phyloP scores from a whole-genome alignment of 495 filamentous ascomycete species.

The Bacidia gigantensis region DNA sequence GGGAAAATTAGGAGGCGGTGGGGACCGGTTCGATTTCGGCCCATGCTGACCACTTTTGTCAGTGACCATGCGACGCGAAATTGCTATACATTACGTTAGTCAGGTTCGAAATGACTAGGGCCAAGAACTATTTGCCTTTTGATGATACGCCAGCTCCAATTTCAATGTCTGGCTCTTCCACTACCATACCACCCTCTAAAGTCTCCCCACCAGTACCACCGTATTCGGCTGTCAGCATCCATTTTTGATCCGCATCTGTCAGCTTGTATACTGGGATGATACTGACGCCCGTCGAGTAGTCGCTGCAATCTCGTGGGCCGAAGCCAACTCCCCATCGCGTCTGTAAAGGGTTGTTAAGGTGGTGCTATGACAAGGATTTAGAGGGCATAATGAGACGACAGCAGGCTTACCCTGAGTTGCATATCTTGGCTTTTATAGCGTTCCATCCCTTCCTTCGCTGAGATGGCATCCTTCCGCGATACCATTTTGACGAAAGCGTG shows the following conservation, averaged over 20 bases:
- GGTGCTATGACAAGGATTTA: slow-evolving; percentile 11
- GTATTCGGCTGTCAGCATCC: slow-evolving; percentile 90
- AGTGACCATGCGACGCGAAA: slow-evolving; percentile 69
- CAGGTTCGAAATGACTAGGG: neutral
- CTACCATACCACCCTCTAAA: slow-evolving; percentile 70
- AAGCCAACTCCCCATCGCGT: slow-evolving; percentile 97
- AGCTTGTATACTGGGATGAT: slow-evolving; percentile 83
- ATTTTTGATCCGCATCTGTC: slow-evolving; percentile 91
- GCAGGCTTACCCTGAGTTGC: slow-evolving; percentile 57
- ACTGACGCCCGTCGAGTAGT: slow-evolving; percentile 86
- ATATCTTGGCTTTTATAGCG: slow-evolving; percentile 55
- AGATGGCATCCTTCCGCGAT: slow-evolving; percentile 67
- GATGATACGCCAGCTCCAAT: slow-evolving; percentile 95
- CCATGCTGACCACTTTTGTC: slow-evolving; percentile 63
- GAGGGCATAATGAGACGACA: neutral
- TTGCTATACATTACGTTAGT: slow-evolving; percentile 35
- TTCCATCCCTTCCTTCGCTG: slow-evolving; percentile 85
- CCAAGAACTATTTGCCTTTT: slow-evolving; percentile 41
- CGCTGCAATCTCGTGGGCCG: slow-evolving; percentile 91
- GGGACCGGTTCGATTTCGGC: slow-evolving; percentile 48
- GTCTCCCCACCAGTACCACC: slow-evolving; percentile 77
- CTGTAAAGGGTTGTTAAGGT: slow-evolving; percentile 28
- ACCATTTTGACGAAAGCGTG: slow-evolving; percentile 99
- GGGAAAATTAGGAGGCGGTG: neutral
- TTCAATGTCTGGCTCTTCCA: slow-evolving; percentile 97